Conservation (phyloP, 192 early-diverging fungal species). For the Coemansia sp. region DNA sequence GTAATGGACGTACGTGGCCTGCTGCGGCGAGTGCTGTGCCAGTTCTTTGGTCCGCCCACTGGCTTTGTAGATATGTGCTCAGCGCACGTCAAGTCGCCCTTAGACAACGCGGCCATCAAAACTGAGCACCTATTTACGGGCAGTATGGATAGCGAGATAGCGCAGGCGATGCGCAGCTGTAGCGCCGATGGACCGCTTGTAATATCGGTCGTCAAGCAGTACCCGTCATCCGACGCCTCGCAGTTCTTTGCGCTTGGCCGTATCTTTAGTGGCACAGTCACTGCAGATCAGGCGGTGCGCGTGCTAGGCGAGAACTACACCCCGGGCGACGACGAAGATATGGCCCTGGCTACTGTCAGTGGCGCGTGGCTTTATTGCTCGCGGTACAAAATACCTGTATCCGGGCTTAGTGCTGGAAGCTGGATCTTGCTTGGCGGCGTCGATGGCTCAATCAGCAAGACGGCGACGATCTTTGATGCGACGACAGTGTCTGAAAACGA, state of each 20-base stretch:
- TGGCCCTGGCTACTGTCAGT: slow-evolving; percentile 72
- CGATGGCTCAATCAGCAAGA: slow-evolving; percentile 90
- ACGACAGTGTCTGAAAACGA: slow-evolving; percentile 61
- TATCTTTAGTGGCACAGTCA: slow-evolving; percentile 89
- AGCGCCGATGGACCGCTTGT: slow-evolving; percentile 92
- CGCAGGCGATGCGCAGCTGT: slow-evolving; percentile 73
- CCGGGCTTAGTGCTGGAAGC: slow-evolving; percentile 77
- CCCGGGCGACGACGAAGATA: slow-evolving; percentile 94
- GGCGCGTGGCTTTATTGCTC: slow-evolving; percentile 82
- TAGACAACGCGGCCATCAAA: slow-evolving; percentile 69
- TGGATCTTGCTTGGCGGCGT: slow-evolving; percentile 95
- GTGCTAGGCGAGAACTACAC: slow-evolving; percentile 93
- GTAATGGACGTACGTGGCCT: slow-evolving; percentile 86
- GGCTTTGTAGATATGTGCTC: slow-evolving; percentile 94
- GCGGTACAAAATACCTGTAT: slow-evolving; percentile 76
- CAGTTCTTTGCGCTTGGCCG: slow-evolving; percentile 92
- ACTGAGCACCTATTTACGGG: slow-evolving; percentile 67
- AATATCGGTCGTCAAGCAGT: slow-evolving; percentile 90
- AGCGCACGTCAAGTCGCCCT: slow-evolving; percentile 77
- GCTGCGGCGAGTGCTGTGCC: slow-evolving; percentile 75
- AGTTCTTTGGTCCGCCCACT: slow-evolving; percentile 88
- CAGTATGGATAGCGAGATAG: slow-evolving; percentile 60
- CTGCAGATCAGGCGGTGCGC: slow-evolving; percentile 74
- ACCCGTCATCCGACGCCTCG: slow-evolving; percentile 84
- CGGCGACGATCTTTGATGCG: slow-evolving; percentile 85